phyloP scores from a whole-genome alignment of 768 basidiomycete genomes.

The Lactifluus subvellereus region DNA sequence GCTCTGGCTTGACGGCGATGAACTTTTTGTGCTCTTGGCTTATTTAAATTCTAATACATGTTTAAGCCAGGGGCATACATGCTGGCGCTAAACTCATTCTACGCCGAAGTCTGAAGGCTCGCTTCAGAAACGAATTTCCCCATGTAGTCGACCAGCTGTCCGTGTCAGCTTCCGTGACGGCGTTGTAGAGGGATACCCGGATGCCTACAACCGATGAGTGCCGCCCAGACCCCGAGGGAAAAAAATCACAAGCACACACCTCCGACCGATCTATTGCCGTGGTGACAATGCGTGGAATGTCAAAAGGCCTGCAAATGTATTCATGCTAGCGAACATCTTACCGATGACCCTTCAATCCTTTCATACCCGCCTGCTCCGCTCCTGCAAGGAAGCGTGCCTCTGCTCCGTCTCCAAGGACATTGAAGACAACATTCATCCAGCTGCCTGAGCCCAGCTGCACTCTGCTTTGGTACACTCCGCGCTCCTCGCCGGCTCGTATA shows the following conservation, averaged over 20 bases:
- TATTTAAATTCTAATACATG: background rate
- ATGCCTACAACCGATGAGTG: conserved; percentile 43
- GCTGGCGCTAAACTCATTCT: background rate
- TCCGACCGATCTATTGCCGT: conserved; percentile 22
- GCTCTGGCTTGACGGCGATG: background rate
- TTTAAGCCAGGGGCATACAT: background rate
- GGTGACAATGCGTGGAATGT: background rate
- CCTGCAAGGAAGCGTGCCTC: conserved; percentile 74
- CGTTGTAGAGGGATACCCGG: conserved; percentile 86
- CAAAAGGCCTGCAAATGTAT: background rate
- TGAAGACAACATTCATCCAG: conserved; percentile 96
- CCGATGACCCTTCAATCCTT: conserved; percentile 90
- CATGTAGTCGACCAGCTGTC: conserved; percentile 57
- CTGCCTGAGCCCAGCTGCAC: conserved; percentile 75
- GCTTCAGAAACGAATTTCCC: conserved; percentile 40
- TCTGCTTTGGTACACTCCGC: conserved; percentile 64
- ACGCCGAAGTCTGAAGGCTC: background rate
- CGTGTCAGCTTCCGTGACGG: conserved; percentile 70
- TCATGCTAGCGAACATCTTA: conserved; percentile 34
- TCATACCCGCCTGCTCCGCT: conserved; percentile 75
- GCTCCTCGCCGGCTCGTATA: conserved; percentile 61
- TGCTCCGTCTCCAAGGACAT: conserved; percentile 62
- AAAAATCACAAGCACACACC: conserved; percentile 11
- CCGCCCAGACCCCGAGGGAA: background rate
- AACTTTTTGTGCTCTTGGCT: background rate